Evolutionary conservation across 805 yeast species (phyloP), one percentile per base, ranked within the genome.

Genomic region (Lipomyces orientalis): DNA sequence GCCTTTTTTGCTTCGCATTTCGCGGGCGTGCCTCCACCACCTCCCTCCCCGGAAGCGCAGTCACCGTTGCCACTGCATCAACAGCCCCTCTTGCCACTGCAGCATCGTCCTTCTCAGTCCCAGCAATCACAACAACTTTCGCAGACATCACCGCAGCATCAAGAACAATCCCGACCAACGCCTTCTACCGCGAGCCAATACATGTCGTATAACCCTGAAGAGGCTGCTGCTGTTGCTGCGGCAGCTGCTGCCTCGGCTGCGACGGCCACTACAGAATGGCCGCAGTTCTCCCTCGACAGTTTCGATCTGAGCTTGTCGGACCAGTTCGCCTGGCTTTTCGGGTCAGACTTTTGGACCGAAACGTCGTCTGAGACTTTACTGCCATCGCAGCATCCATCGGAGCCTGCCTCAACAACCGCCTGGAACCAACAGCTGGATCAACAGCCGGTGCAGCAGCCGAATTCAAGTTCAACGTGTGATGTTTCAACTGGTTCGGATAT

Each of bases 301-400:
- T 71, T 71, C 52, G 74, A 73, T 55, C 56, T 73, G 14, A 62
- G 71, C 33, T 54, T 74, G 7, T 64, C 76, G 8, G 74, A 73
- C 34, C 74, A 75, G 43, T 74, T 73, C 57, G 71, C 74, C 35
- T 74, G 76, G 76, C 71, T 74, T n/a, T 73, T 73, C 51, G 75
- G 75, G 4, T 57, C 69, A 2, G 75, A 73, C 25, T 69, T 72
- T 37, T 71, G 70, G 73, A 37, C 66, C 5, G 70, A 69, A 16
- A 14, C 67, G 22, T 46, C 67, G n/a, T 57, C 64, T 12, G 65
- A 66, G 46, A 54, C 35, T 19, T 35, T 62, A 8, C 34, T 63
- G 14, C 33, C 61, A 6, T 16, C 56, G 29, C 59, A 43, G 22
- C 46, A 9, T 16, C 9, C 49, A 25, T 25, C 29, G 29, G 29